These are phyloP conservation scores for Lecanosticta acicola DNA, from an alignment of 2,329 filamentous ascomycete species.

Conservation along the genomic window DNA sequence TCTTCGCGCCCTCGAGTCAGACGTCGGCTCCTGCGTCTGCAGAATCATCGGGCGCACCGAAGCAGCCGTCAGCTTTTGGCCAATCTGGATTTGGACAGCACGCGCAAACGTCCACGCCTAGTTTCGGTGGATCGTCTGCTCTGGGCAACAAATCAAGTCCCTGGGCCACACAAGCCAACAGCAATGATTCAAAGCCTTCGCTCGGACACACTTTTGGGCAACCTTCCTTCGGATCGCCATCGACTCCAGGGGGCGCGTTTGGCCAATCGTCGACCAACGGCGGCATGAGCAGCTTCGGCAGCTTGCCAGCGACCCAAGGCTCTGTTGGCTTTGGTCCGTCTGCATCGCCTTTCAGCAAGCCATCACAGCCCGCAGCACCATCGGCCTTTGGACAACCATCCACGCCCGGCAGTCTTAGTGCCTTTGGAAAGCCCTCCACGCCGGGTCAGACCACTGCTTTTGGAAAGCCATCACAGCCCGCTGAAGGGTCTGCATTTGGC, in stretches of 20 bases:
- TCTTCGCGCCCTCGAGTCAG: neutral
- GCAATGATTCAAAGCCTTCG: neutral
- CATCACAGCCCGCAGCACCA: neutral
- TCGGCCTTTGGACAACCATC: conserved; percentile 21
- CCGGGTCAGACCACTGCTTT: conserved; percentile 14
- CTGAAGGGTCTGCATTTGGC: neutral
- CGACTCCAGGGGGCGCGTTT: conserved; percentile 5
- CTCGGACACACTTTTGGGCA: conserved; percentile 4
- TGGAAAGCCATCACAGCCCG: conserved; percentile 5
- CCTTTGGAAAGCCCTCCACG: conserved; percentile 13
- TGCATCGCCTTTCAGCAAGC: conserved; percentile 15
- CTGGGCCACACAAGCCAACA: neutral
- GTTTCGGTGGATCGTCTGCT: neutral
- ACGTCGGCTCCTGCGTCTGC: neutral
- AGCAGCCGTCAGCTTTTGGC: conserved; percentile 22
- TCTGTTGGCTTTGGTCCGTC: no score
- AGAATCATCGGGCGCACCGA: neutral
- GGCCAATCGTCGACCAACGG: conserved; percentile 5
- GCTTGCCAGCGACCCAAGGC: no score
- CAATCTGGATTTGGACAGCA: conserved; percentile 26
- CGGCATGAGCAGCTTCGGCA: conserved; percentile 10
- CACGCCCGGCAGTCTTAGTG: neutral
- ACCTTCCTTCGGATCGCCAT: neutral
- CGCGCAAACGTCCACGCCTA: neutral
- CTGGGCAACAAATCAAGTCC: conserved; percentile 2